Evolutionary conservation across 2,329 filamentous ascomycete genomes (phyloP), one percentile per base, ranked within the genome.

Genomic region (Phaeosphaeriaceae sp.): DNA sequence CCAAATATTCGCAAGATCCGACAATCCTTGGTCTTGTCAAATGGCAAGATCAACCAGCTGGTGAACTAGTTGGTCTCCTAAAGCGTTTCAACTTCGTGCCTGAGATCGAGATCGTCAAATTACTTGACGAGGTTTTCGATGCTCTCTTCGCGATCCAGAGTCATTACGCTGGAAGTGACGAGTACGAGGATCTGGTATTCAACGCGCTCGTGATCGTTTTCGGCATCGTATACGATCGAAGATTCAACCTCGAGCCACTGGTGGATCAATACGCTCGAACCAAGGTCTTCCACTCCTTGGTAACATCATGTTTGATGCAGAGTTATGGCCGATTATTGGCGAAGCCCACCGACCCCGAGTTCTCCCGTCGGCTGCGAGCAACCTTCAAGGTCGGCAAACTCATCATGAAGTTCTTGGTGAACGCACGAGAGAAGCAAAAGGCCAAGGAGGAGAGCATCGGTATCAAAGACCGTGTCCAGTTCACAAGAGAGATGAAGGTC

Each of bases 91-190:
- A 93, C 20, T 98, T 98, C 66, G 93, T 99, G 0, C 91, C 95
- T 0, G 95, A 99, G 75, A 97, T 98, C 55, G 96, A 99, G 78
- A 91, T 99, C 33, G 95, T 99, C 61, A 99, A 98, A 80, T 85
- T 98, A 44, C 82, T 98, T 7, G 90, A 87, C 62, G 91, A 96
- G 68, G 93, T 98, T 1, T 89, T 99, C 53, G 92, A 97, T 75
- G 88, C 92, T 0, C 85, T 99, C 0, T 99, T 99, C 73, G 90
- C 92, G 6, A 93, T 97, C 25, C 82, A 98, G 25, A 91, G 96
- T 27, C 93, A 97, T 67, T 89, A 96, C 70, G 88, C 92, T n/a
- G 92, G 92, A 10, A 92, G 92, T 64, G 92, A 96, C 63, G 92
- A 96, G 72, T 93, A 93, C 62, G 95, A 98, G 72, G 94, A 98